Base-by-base conservation (phyloP, 495 filamentous ascomycete species). In the Hypoxylon fuscum region DNA sequence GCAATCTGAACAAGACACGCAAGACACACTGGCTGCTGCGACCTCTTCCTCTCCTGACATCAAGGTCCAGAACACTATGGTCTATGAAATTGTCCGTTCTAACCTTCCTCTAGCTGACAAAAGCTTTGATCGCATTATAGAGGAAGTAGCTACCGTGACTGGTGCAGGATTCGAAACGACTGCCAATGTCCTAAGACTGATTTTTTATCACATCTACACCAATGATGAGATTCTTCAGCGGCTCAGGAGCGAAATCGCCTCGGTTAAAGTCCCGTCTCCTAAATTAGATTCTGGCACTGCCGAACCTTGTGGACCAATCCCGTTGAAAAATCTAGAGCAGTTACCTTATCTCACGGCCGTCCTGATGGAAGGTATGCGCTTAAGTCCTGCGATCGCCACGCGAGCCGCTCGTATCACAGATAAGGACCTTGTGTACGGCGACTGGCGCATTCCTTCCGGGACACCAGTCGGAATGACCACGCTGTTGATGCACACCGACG, bases 361-460 rank as follows among this genome's bases (percentile, higher is more conserved):
- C 18, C 54, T 76, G 11, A 71, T 52, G 50, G 76, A 78, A 50
- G 74, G 70, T 7, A 35, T 77, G 17, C 66, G 75, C 21, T 29
- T 71, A 2, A 60, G 61, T 18, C 61, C 68, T 10, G 76, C 63
- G 1, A 66, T 75, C 12, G 65, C 66, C 22, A 69, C 74, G 0
- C 69, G 79, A 6, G 51, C 77, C 5, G 71, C 69, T n/a, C 72
- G 77, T 18, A 62, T 77, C 34, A 59, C 67, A 0, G 57, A 74
- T 38, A 46, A 61, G 17, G 66, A 70, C 5, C 71, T 80, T 11
- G 48, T 70, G 4, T 40, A 18, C 15, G 52, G 59, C 10, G 64
- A 79, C 6, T 83, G 79, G 79, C 58, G 58, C 7, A 82, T 83
- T 42, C 81, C 80, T 6, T 59, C 73, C 1, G 77, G 77, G 4